A percentile compares a stretch with the other conserved stretches of the same genome.
phyloP scores from a whole-genome alignment of 768 basidiomycete genomes.

The Roridomyces roridus region DNA sequence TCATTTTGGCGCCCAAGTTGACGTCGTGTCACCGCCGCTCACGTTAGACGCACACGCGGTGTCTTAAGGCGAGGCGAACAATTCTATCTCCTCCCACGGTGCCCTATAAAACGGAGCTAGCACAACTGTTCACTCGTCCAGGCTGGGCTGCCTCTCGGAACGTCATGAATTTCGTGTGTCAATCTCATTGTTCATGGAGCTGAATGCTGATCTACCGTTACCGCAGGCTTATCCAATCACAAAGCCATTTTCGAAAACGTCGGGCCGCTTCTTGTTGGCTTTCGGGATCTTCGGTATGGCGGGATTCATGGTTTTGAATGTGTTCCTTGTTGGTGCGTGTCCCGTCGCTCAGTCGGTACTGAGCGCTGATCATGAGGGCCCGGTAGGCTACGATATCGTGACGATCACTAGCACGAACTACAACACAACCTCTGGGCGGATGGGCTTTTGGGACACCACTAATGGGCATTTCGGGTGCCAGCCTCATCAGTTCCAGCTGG shows the following conservation, averaged over 20 bases:
- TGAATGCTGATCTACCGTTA: too few species aligned
- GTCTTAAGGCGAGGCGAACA: too few species aligned
- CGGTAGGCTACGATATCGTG: slow-evolving; percentile 25
- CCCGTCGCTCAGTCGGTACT: neutral
- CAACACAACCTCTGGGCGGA: slow-evolving; percentile 1
- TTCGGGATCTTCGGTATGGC: slow-evolving; percentile 14
- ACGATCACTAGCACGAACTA: slow-evolving; percentile 15
- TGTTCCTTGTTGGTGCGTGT: slow-evolving; percentile 18
- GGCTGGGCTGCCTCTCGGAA: too few species aligned
- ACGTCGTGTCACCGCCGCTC: too few species aligned
- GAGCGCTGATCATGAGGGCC: neutral
- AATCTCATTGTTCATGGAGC: too few species aligned
- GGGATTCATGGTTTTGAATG: slow-evolving; percentile 6
- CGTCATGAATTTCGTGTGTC: too few species aligned
- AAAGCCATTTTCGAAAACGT: slow-evolving; percentile 1
- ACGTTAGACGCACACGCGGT: too few species aligned
- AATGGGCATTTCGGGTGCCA: slow-evolving; percentile 5
- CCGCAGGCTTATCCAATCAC: slow-evolving; percentile 12
- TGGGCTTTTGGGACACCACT: neutral
- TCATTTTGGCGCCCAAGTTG: too few species aligned
- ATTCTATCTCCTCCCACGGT: too few species aligned
- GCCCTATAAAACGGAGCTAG: too few species aligned
- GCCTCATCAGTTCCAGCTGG: slow-evolving; percentile 22
- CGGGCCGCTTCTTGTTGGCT: slow-evolving; percentile 1
- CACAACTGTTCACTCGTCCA: too few species aligned